These are phyloP conservation scores for Clitoria ternatea DNA, from an alignment of 306 rosid genomes.

Conservation along the genomic window DNA sequence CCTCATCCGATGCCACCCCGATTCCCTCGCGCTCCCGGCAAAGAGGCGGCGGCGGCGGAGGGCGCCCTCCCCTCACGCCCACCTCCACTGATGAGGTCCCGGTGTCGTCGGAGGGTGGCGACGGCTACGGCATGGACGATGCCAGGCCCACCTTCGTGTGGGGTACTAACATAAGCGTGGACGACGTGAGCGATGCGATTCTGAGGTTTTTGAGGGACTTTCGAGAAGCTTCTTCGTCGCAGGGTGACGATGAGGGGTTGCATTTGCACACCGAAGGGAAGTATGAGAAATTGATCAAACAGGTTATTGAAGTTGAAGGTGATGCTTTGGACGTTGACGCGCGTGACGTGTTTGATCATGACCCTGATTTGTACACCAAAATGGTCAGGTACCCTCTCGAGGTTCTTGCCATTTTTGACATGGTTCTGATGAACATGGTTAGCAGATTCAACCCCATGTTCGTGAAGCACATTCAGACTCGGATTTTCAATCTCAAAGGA, in stretches of 20 bases:
- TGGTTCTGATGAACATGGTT: slow-evolving; percentile 94
- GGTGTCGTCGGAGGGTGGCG: slow-evolving; percentile 79
- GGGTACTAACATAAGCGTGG: slow-evolving; percentile 96
- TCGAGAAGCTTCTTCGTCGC: slow-evolving; percentile 46
- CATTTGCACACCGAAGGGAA: slow-evolving; percentile 55
- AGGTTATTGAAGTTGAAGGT: slow-evolving; percentile 71
- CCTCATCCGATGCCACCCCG: slow-evolving; percentile 67
- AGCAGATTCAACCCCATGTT: slow-evolving; percentile 67
- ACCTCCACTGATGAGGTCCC: slow-evolving; percentile 70
- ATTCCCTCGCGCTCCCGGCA: slow-evolving; percentile 49
- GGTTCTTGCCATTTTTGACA: slow-evolving; percentile 91
- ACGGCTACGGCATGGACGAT: slow-evolving; percentile 69
- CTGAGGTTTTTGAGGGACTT: slow-evolving; percentile 73
- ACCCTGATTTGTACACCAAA: slow-evolving; percentile 83
- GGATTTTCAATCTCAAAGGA: slow-evolving; percentile 71
- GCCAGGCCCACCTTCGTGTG: slow-evolving; percentile 81
- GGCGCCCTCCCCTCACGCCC: slow-evolving; percentile 49
- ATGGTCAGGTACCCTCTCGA: slow-evolving; percentile 94
- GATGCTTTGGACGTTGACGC: slow-evolving; percentile 84
- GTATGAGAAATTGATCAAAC: slow-evolving; percentile 62
- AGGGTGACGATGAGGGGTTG: slow-evolving; percentile 41
- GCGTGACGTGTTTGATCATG: slow-evolving; percentile 76
- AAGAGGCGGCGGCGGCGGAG: slow-evolving; percentile 9
- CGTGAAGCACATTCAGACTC: slow-evolving; percentile 88
- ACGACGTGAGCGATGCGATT: slow-evolving; percentile 83